These are phyloP conservation scores for Claviceps purpurea DNA, from an alignment of 2,329 filamentous ascomycete species.

Conservation along the genomic window DNA sequence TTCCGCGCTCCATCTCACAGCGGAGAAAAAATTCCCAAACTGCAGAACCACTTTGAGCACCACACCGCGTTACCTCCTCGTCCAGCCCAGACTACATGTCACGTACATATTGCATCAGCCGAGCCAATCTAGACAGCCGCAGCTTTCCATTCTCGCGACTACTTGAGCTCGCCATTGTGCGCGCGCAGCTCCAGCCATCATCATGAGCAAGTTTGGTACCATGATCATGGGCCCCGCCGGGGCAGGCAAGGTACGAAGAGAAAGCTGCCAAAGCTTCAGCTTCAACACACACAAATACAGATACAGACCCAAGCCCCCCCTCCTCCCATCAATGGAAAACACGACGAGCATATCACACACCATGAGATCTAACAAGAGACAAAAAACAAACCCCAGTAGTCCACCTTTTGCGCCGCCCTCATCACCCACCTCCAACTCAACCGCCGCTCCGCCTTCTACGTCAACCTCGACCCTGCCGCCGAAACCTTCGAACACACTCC, in stretches of 20 bases:
- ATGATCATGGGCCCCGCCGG: conserved; percentile 95
- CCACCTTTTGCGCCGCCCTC: conserved; percentile 86
- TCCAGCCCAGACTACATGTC: too few relatives aligned
- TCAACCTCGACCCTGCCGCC: conserved; percentile 95
- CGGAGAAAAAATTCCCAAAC: too few relatives aligned
- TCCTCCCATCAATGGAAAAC: too few relatives aligned
- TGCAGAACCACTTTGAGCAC: too few relatives aligned
- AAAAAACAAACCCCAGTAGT: conserved; percentile 29
- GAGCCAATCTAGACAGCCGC: neutral
- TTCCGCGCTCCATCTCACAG: too few relatives aligned
- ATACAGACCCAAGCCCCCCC: too few relatives aligned
- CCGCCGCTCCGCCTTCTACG: conserved; percentile 89
- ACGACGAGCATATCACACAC: too few relatives aligned
- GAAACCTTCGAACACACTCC: conserved; percentile 85
- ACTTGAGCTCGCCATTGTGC: neutral
- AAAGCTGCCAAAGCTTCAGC: too few relatives aligned
- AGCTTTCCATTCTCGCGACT: neutral
- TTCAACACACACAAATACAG: too few relatives aligned
- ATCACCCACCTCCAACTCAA: conserved; percentile 87
- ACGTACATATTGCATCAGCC: too few relatives aligned
- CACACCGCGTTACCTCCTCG: too few relatives aligned
- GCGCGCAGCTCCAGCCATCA: conserved; percentile 8
- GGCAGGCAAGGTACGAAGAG: conserved; percentile 61
- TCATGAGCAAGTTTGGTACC: conserved; percentile 87
- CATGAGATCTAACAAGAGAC: conserved; percentile 9